These are phyloP conservation scores for Lecanicillium sp. DNA, from an alignment of 2,329 filamentous ascomycete species.

Conservation along the genomic window DNA sequence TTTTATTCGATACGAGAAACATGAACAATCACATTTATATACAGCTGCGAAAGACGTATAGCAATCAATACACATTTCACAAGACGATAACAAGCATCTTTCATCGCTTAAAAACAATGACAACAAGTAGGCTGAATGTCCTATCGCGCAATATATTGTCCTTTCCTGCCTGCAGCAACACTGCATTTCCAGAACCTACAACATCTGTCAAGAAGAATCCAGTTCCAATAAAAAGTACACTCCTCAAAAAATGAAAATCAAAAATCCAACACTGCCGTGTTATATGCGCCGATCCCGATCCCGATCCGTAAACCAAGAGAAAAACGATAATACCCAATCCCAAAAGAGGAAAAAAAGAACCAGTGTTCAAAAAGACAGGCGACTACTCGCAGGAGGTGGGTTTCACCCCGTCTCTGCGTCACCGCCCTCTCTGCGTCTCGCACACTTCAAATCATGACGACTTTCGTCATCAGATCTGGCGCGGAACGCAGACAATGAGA, in stretches of 20 bases:
- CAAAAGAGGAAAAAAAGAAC: background rate
- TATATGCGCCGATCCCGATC: conserved; percentile 6
- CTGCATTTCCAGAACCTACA: background rate
- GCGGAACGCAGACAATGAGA: no score
- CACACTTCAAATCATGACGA: no score
- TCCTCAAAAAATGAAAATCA: background rate
- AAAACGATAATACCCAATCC: background rate
- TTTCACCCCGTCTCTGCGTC: background rate
- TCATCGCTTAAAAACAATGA: no score
- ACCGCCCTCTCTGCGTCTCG: no score
- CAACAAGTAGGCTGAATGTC: background rate
- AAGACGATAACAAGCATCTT: no score
- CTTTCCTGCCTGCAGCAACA: background rate
- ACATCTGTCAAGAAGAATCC: background rate
- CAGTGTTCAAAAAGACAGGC: background rate
- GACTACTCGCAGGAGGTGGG: background rate
- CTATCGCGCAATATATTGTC: conserved; percentile 6
- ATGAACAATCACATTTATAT: no score
- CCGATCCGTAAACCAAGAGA: background rate
- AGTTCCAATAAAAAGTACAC: conserved; percentile 8
- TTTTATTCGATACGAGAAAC: no score
- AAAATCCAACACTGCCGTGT: background rate
- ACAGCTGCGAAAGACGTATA: no score
- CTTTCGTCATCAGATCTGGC: no score
- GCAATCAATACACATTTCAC: no score